Base-by-base conservation (phyloP, 805 yeast genomes). In the Barnettozyma wickerhamii region DNA sequence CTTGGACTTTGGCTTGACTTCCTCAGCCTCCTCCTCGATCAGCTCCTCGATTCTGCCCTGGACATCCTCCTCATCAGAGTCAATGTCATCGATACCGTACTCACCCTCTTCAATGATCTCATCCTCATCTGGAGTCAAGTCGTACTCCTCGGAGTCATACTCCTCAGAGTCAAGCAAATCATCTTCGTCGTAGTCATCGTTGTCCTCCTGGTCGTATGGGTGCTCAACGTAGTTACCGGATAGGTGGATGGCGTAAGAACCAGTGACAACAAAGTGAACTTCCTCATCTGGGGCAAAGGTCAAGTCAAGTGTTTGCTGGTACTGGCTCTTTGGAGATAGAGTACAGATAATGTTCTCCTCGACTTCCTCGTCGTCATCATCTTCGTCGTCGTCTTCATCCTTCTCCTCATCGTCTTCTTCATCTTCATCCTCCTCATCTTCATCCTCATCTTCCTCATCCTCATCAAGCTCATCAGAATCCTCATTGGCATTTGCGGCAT, bases 221-320 rank as follows among this genome's bases (percentile, higher is more conserved):
- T 90, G 96, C 66, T 86, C 95, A 60, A 93, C 83, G 69, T 83
- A 89, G 81, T 93, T 91, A 72, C 99, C 99, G 53, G 86, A 74
- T 56, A 93, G 71, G 65, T 91, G 95, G 51, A 93, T 74, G 51
- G 95, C 84, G 72, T 89, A 91, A 20, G 97, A 88, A 60, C 99
- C 99, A 47, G 96, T 84, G 43, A 86, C 97, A 59, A 88, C 95
- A 60, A 93, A 93, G 72, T 74, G 81, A 47, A 93, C 88, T 60
- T 90, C 95, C 71, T 93, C 99, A 58, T 81, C 91, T 58, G 98
- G 95, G 41, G 83, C 76, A 59, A 93, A 84, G 58, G 95, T 86
- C 51, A 93, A 69, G 60, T 93, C 97, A 42, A 93, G 64, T 42
- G 95, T 72, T 74, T 91, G 98, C 74, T 93, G 99, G 66, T 63